A percentile compares a stretch with the other conserved stretches of the same genome.
Evolutionary conservation across 306 rosid species (phyloP).

Genomic region (Styphnolobium japonicum): DNA sequence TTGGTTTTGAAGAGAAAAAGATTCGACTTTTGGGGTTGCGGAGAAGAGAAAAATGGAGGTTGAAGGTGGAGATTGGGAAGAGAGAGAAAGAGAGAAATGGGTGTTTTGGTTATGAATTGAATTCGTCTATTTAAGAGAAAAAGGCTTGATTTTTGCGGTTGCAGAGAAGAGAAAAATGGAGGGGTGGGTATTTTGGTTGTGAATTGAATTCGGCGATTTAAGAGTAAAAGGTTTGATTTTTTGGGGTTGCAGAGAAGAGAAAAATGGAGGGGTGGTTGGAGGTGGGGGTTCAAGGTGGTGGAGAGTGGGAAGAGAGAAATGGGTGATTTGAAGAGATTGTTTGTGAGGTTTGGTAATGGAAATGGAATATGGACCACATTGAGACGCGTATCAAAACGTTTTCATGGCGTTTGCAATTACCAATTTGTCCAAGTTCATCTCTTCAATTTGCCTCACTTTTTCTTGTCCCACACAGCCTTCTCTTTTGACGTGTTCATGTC

Average conservation of each 20-base stretch:
- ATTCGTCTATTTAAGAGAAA: no score
- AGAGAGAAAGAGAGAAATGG: slow-evolving; percentile 21
- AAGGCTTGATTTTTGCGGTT: not conserved
- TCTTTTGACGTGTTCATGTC: slow-evolving; percentile 10
- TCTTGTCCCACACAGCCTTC: not conserved
- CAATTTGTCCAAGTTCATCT: slow-evolving; percentile 34
- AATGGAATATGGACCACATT: slow-evolving; percentile 68
- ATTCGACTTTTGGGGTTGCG: not conserved
- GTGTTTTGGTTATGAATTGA: no score
- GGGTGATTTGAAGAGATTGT: slow-evolving; percentile 47
- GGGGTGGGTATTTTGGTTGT: no score
- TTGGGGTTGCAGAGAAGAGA: slow-evolving; percentile 18
- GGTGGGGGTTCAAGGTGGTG: not conserved
- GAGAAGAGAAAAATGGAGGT: not conserved
- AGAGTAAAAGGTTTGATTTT: not conserved
- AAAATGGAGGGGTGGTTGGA: not conserved
- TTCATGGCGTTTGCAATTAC: slow-evolving; percentile 37
- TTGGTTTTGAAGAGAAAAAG: not conserved
- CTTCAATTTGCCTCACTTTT: not conserved
- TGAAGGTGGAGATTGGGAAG: not conserved
- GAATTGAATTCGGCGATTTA: no score
- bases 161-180: slow-evolving; percentile 9
- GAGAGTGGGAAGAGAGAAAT: slow-evolving; percentile 12
- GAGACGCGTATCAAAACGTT: slow-evolving; percentile 78
- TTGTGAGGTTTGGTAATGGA: slow-evolving; percentile 67